Conservation (phyloP, 345 rosid species). For the Dipteronia sinensis region DNA sequence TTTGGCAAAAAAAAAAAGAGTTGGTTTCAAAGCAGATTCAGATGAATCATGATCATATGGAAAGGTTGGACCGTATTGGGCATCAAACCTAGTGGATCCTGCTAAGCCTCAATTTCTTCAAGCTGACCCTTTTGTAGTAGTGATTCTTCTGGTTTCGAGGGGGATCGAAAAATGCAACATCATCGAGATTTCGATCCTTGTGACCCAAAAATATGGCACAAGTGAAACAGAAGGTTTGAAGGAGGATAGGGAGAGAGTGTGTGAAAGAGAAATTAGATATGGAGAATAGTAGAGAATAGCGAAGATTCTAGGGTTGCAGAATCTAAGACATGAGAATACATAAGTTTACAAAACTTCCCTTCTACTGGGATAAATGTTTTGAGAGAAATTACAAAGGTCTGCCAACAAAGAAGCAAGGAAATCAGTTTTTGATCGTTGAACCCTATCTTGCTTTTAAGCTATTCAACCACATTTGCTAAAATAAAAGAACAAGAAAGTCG, state of each 20-base stretch:
- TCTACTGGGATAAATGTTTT: constrained; percentile 9
- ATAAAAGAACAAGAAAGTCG: background rate
- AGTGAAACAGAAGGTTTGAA: too few species aligned
- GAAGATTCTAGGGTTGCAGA: constrained; percentile 8
- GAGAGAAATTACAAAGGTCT: constrained; percentile 17
- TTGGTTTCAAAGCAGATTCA: background rate
- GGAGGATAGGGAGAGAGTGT: too few species aligned
- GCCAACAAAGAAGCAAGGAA: constrained; percentile 19
- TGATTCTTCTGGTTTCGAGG: background rate
- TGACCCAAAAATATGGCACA: background rate
- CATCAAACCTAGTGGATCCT: too few species aligned
- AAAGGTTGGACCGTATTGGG: background rate
- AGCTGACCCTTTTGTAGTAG: too few species aligned
- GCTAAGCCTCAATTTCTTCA: too few species aligned
- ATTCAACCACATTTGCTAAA: constrained; percentile 19
- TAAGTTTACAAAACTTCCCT: constrained; percentile 19
- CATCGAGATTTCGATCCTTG: constrained; percentile 6
- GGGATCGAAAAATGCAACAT: background rate
- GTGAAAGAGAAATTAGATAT: too few species aligned
- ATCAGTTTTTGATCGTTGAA: constrained; percentile 15
- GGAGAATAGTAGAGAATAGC: too few species aligned
- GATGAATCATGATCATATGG: background rate
- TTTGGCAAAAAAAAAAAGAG: too few species aligned
- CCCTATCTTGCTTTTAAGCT: constrained; percentile 26
- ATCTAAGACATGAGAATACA: background rate